phyloP scores from a whole-genome alignment of 2,329 filamentous ascomycete genomes.

The Apiospora hydei region DNA sequence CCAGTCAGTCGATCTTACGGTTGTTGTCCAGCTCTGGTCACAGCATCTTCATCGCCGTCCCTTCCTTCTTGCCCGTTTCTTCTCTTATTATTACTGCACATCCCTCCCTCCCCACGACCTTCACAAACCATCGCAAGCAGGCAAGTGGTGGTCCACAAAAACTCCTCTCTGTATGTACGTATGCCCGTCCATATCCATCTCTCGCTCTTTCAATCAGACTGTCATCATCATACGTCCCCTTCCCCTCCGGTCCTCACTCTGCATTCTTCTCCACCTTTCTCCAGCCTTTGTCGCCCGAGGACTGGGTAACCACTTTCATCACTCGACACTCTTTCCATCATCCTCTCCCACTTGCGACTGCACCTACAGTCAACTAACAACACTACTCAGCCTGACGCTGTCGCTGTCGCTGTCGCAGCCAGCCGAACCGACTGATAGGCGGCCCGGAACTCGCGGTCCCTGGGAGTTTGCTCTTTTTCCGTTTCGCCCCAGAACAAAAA shows the following conservation, averaged over 20 bases:
- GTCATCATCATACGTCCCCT: conserved; percentile 15
- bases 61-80: conserved; percentile 14
- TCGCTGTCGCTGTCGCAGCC: conserved; percentile 15
- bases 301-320: neutral
- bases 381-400: neutral
- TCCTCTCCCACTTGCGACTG: neutral
- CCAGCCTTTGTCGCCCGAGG: conserved; percentile 11
- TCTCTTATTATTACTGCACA: conserved; percentile 10
- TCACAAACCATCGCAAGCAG: neutral
- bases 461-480: conserved; percentile 3
- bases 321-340: neutral
- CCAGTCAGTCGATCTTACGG: conserved; percentile 20
- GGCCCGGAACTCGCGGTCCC: neutral
- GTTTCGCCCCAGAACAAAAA: neutral
- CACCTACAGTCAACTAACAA: neutral
- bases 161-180: conserved; percentile 22
- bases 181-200: neutral
- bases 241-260: conserved; percentile 17
- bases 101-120: conserved; percentile 18
- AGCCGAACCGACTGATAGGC: neutral
- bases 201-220: conserved; percentile 4
- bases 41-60: conserved; percentile 14
- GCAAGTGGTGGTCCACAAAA: conserved; percentile 19
- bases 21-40: conserved; percentile 13
- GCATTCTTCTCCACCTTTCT: conserved; percentile 22